Evolutionary conservation across 495 filamentous ascomycete genomes (phyloP), one percentile per base, ranked within the genome.

Genomic region (Lepidopterella palustris): DNA sequence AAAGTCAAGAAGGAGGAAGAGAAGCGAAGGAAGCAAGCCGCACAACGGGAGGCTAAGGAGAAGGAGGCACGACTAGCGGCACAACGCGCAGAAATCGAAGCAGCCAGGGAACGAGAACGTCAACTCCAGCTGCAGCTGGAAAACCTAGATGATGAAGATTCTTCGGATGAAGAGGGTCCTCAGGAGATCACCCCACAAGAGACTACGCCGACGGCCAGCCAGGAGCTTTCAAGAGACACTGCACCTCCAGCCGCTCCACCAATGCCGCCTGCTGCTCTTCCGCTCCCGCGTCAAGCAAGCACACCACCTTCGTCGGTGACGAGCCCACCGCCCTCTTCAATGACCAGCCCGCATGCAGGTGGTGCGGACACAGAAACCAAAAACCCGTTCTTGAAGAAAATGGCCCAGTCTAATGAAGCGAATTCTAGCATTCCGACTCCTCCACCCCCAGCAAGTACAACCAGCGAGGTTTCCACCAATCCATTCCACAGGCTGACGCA

Each of bases 1-100:
- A 97, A 97, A 74, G 75, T 97, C n/a, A 95, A 92, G 80, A 96
- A 93, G 71, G 86, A 92, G 65, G 95, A 97, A 71, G 95, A 96
- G 76, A 96, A 92, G 76, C 85, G 84, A 20, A 84, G 84, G 64
- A 92, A 88, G 76, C 90, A 96, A 71, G 92, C 91, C 49, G 89
- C 92, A 8, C 76, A 89, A 61, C 84, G 86, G 51, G 87, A 89
- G 67, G 87, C 92, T 23, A 91, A 89, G 66, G 89, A 96, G 67
- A 92, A 96, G 67, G 91, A 99, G 73, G 81, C 84, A 26, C 83
- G 85, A 68, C 77, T 97, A 50, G 87, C 88, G 47, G 85, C 87
- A 42, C 92, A 95, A 66, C 84, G 90, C 61, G 91, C 89, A 21
- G 93, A 99, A 71, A 84, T 99, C 45, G 95, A 97, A 73, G 87